phyloP scores from a whole-genome alignment of 768 basidiomycete genomes.

The Lyophyllum decastes region DNA sequence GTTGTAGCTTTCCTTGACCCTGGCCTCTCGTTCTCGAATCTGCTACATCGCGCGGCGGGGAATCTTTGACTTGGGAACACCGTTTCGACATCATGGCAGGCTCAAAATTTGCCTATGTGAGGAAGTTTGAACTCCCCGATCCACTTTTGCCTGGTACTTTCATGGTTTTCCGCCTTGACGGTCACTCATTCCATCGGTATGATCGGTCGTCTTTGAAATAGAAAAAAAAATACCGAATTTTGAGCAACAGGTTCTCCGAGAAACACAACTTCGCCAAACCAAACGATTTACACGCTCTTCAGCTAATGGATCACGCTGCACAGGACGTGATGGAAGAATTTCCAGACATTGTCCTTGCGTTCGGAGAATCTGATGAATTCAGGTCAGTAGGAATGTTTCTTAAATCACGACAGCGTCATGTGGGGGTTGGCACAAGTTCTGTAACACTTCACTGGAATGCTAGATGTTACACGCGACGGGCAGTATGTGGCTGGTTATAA shows the following conservation, averaged over 20 bases:
- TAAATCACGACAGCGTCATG: neutral
- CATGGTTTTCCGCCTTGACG: conserved; percentile 87
- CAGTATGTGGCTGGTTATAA: neutral
- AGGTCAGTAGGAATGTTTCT: conserved; percentile 51
- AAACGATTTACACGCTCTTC: conserved; percentile 84
- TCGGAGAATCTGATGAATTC: conserved; percentile 97
- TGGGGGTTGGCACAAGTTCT: too few relatives aligned
- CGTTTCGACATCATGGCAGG: conserved; percentile 70
- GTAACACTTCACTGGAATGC: too few relatives aligned
- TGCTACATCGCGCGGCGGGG: neutral
- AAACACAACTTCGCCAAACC: conserved; percentile 85
- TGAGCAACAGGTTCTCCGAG: conserved; percentile 71
- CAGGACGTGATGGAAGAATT: conserved; percentile 78
- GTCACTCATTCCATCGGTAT: conserved; percentile 91
- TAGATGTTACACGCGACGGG: too few relatives aligned
- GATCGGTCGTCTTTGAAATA: neutral
- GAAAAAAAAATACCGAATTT: neutral
- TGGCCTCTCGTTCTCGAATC: neutral
- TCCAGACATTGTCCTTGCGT: conserved; percentile 82
- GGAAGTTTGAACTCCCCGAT: conserved; percentile 87
- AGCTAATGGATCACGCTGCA: conserved; percentile 93
- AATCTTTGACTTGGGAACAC: neutral
- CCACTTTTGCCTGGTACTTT: conserved; percentile 80
- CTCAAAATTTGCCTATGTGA: conserved; percentile 90
- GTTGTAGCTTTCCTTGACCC: neutral